Base-by-base conservation (phyloP, 1,284 basidiomycete species). In the Ceratobasidium sp. region DNA sequence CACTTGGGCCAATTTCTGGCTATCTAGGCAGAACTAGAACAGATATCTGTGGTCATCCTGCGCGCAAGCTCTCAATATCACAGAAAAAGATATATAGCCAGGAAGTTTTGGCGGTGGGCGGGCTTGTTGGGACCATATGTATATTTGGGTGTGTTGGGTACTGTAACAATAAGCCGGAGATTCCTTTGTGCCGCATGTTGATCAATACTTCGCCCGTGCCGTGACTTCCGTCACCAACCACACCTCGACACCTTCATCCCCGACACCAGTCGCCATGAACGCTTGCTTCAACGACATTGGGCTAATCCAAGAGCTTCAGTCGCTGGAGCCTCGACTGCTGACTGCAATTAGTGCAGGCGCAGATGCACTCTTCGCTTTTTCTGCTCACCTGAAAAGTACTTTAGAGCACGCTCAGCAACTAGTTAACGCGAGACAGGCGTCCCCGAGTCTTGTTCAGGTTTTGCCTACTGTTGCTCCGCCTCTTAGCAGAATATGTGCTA, bases 211-310 rank as follows among this genome's bases (percentile, higher is more conserved):
- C 7, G n/a, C 8, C 64, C 64, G 22, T 17, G 32, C 2, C n/a
- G 32, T 37, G 5, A 43, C 68, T 57, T 70, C 68, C 68, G 54
- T 70, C 34, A 52, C 32, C 70, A 64, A 74, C 70, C 70, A 74
- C 70, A 74, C 46, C 70, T 62, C 59, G 70, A 74, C 70, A 74
- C 59, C n/a, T n/a, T n/a, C 44, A 7, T n/a, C 46, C 70, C n/a
- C 51, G 67, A 69, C 67, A 51, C 46, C 65, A 52, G 46, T 37
- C 19, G 70, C 46, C 29, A 74, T 74, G 70, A 64, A 54, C 70
- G 43, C 40, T 46, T 71, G 69, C 49, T 57, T 59, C 40, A 25
- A 44, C 29, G 70, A 62, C 57, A 37, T n/a, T 19, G 57, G 17
- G n/a, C 22, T 74, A 22, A 51, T 74, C 17, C 57, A 74, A 22